Percentiles rank a stretch among this genome's conserved stretches.
Conservation (phyloP, 768 basidiomycete species). For the Podaxis pistillaris region DNA sequence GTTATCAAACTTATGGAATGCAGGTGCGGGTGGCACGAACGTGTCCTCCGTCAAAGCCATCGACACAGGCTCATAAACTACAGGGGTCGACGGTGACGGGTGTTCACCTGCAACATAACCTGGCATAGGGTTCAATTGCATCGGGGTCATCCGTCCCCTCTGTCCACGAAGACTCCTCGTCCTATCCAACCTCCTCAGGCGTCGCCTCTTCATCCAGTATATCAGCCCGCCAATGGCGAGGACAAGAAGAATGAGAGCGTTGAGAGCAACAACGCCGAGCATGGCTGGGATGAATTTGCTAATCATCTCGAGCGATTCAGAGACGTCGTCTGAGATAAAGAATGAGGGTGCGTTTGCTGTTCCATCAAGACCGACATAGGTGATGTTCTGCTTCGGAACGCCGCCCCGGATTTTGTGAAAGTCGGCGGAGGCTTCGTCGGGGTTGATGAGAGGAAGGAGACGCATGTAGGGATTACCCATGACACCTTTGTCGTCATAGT, state of each 20-base stretch:
- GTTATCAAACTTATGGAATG: slow-evolving; percentile 45
- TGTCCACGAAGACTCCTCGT: slow-evolving; percentile 17
- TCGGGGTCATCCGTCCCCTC: slow-evolving; percentile 39
- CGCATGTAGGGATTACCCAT: slow-evolving; percentile 81
- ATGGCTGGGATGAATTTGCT: slow-evolving; percentile 68
- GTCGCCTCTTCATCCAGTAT: slow-evolving; percentile 49
- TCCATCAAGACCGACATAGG: slow-evolving; percentile 55
- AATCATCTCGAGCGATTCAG: slow-evolving; percentile 59
- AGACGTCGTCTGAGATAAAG: slow-evolving; percentile 56
- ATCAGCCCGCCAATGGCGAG: slow-evolving; percentile 54
- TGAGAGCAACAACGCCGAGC: slow-evolving; percentile 74
- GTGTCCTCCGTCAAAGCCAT: slow-evolving; percentile 62
- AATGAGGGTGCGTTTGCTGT: slow-evolving; percentile 42
- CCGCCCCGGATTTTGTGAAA: slow-evolving; percentile 72
- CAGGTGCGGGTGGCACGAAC: slow-evolving; percentile 57
- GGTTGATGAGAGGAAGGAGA: slow-evolving; percentile 66
- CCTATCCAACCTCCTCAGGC: slow-evolving; percentile 22
- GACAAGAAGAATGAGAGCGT: slow-evolving; percentile 65
- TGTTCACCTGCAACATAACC: slow-evolving; percentile 33
- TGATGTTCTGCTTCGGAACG: slow-evolving; percentile 61
- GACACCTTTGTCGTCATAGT: slow-evolving; percentile 59
- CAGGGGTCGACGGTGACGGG: slow-evolving; percentile 25
- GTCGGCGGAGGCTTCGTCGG: slow-evolving; percentile 65
- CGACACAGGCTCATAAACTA: slow-evolving; percentile 74
- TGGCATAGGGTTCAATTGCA: slow-evolving; percentile 39